Evolutionary conservation across 441 rosid genomes (phyloP).

Genomic region (Bocquillonia castaneifolia): DNA sequence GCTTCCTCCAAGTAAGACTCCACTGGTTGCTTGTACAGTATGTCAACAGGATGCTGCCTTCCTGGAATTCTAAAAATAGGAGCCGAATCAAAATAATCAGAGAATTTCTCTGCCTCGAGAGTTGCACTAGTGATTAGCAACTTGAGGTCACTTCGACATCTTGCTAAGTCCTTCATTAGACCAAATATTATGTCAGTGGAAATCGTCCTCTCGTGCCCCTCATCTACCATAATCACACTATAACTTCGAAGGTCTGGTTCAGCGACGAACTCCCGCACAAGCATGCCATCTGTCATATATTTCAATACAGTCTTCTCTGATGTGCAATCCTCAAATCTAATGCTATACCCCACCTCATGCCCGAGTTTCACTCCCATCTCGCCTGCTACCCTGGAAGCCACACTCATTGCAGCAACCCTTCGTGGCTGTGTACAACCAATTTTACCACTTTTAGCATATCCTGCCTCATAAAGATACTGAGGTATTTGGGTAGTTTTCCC

Average conservation of each 20-base stretch:
- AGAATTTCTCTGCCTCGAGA: constrained; percentile 94
- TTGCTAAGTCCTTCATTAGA: constrained; percentile 82
- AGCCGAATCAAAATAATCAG: constrained; percentile 89
- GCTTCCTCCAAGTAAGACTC: constrained; percentile 97
- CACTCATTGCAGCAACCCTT: constrained; percentile 95
- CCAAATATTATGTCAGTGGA: constrained; percentile 95
- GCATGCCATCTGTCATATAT: constrained; percentile 99
- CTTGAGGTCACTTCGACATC: constrained; percentile 85
- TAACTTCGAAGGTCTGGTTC: constrained; percentile 91
- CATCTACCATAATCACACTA: constrained; percentile 95
- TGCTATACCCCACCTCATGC: constrained; percentile 91
- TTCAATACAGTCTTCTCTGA: constrained; percentile 91
- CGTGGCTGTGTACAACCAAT: constrained; percentile 96
- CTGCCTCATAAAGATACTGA: constrained; percentile 91
- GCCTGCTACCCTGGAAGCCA: constrained; percentile 90
- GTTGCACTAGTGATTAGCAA: constrained; percentile 98
- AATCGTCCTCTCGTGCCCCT: constrained; percentile 97
- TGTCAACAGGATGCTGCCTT: constrained; percentile 91
- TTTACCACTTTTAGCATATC: constrained; percentile 84
- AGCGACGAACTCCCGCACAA: constrained; percentile 88
- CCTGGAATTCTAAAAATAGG: constrained; percentile 97
- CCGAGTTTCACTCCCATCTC: constrained; percentile 96
- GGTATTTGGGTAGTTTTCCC: constrained; percentile 97
- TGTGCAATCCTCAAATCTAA: constrained; percentile 96
- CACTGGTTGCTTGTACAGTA: constrained; percentile 72